Percentiles rank a stretch among this genome's conserved stretches.
These are phyloP conservation scores for Cinchona pubescens DNA, from an alignment of 257 asterid genomes.

Conservation along the genomic window DNA sequence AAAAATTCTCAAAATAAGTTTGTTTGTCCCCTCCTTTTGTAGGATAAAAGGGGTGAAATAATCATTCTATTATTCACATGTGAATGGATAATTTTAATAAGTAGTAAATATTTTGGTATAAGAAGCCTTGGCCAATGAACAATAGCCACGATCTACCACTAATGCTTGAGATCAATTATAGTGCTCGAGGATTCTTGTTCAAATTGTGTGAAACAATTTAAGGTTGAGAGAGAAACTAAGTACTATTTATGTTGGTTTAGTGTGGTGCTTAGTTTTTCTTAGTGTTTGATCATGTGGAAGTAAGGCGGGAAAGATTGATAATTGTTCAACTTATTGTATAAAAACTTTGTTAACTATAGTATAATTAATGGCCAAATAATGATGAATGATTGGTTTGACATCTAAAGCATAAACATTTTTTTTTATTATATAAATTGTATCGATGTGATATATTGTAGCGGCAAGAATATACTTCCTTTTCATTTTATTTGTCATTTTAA, in stretches of 20 bases:
- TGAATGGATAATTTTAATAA: conserved; percentile 5
- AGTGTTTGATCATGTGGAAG: conserved; percentile 11
- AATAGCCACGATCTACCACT: background rate
- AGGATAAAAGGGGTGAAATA: conserved; percentile 17
- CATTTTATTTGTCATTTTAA: too few species aligned
- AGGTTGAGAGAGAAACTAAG: conserved; percentile 13
- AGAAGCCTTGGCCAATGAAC: conserved; percentile 7
- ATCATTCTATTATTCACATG: conserved; percentile 20
- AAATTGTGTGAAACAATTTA: conserved; percentile 13
- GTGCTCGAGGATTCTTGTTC: conserved; percentile 15
- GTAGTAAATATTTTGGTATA: background rate
- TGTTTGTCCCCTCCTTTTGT: conserved; percentile 7
- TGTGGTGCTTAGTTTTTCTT: conserved; percentile 11
- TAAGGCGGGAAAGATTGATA: conserved; percentile 8
- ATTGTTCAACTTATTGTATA: background rate
- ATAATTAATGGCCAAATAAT: too few species aligned
- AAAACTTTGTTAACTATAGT: background rate
- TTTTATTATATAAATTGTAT: too few species aligned
- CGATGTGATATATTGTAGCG: too few species aligned
- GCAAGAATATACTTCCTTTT: too few species aligned
- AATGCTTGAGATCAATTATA: conserved; percentile 4
- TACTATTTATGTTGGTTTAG: conserved; percentile 21
- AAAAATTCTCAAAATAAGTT: background rate
- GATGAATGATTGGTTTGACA: too few species aligned
- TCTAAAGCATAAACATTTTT: too few species aligned